These are phyloP conservation scores for Kurtzmaniella cleridarum DNA, from an alignment of 805 yeast species.

Conservation along the genomic window DNA sequence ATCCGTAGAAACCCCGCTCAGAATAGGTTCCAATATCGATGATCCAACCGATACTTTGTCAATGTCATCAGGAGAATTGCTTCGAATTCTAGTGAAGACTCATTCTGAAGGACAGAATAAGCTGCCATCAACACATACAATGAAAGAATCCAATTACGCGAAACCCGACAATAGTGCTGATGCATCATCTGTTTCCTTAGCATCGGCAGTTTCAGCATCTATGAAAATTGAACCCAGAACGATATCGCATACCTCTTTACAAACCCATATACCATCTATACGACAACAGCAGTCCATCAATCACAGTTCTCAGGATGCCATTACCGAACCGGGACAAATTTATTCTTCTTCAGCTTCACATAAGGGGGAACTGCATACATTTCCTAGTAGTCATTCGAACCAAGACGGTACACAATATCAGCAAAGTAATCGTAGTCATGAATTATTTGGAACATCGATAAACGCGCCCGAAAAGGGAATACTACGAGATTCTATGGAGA, in stretches of 20 bases:
- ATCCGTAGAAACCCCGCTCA: no score
- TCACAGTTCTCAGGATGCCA: not conserved
- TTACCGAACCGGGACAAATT: not conserved
- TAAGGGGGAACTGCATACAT: slow-evolving; percentile 6
- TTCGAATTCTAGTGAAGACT: slow-evolving; percentile 16
- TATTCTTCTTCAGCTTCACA: not conserved
- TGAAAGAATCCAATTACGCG: not conserved
- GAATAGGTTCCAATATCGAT: slow-evolving; percentile 1
- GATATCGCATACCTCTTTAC: no score
- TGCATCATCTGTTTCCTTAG: not conserved
- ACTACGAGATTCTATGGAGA: slow-evolving; percentile 10
- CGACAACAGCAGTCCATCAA: no score
- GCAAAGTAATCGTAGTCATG: slow-evolving; percentile 9
- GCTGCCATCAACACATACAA: not conserved
- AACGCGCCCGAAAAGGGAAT: not conserved
- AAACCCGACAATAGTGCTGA: not conserved
- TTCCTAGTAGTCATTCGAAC: slow-evolving; percentile 4
- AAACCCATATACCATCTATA: no score
- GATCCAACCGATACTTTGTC: slow-evolving; percentile 13
- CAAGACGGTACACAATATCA: slow-evolving; percentile 11
- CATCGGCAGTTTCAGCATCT: not conserved
- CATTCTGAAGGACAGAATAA: not conserved
- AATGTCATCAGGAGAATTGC: slow-evolving; percentile 26
- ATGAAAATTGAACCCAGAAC: not conserved
- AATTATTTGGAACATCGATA: not conserved